These are phyloP conservation scores for Rhizomucor miehei DNA, from an alignment of 371 early-diverging fungal genomes.

Conservation along the genomic window DNA sequence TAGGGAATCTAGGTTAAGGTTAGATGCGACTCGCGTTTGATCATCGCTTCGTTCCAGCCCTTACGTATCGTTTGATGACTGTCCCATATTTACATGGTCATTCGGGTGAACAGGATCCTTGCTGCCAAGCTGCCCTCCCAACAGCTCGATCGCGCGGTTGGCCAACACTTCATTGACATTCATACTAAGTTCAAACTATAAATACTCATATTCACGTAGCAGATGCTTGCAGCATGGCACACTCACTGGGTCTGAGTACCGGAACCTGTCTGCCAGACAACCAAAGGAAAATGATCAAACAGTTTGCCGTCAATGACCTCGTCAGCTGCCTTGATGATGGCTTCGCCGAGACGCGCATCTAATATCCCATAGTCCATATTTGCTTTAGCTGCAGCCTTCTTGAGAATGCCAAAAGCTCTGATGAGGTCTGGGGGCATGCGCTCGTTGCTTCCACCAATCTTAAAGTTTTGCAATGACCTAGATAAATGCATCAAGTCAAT, in stretches of 20 bases:
- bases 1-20: constrained; percentile 65
- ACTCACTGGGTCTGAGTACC: constrained; percentile 90
- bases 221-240: constrained; percentile 27
- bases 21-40: not conserved
- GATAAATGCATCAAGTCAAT: not conserved
- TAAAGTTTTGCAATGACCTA: constrained; percentile 78
- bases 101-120: constrained; percentile 88
- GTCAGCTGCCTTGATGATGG: constrained; percentile 77
- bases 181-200: constrained; percentile 45
- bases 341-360: constrained; percentile 63
- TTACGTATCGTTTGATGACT: constrained; percentile 86
- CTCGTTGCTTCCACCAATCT: constrained; percentile 79
- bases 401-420: constrained; percentile 84
- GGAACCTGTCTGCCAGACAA: constrained; percentile 88
- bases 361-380: constrained; percentile 73
- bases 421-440: constrained; percentile 86
- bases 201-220: not conserved
- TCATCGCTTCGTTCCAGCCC: constrained; percentile 3
- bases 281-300: constrained; percentile 83
- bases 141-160: constrained; percentile 87
- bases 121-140: constrained; percentile 80
- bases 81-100: constrained; percentile 89
- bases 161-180: constrained; percentile 85
- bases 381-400: constrained; percentile 84
- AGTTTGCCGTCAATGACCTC: constrained; percentile 77